Evolutionary conservation across 2,329 filamentous ascomycete species (phyloP), one percentile per base, ranked within the genome.

Genomic region (Apiospora sp.): DNA sequence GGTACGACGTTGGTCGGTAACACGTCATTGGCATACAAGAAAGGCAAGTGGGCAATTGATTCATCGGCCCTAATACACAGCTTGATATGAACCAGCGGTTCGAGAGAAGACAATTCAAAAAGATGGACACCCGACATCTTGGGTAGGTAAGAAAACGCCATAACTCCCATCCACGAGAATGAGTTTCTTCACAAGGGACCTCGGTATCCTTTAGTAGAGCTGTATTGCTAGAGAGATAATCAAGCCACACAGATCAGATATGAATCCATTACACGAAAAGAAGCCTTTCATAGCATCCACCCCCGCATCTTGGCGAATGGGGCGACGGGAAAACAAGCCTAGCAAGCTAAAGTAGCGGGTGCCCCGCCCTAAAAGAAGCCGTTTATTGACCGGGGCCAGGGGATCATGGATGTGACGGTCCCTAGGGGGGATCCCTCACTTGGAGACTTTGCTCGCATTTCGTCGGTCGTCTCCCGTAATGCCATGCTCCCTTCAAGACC

Each of bases 291-390:
- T 22, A 10, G 13, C 58, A 64, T 64, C 58, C 58, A 64, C 58
- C 58, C 58, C 58, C 58, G 58, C 58, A 64, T 64, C 58, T 64
- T 64, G 58, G 58, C 54, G 54, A 61, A 61, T 37, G 54, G 54
- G 30, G 54, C 30, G 30, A 37, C 54, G 54, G 54, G 54, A 37
- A 54, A 37, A 22, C 54, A 61, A 61, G 37, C 27, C 54, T 4
- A 30, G 27, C 27, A 30, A 58, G 51, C 54, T 58, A 34, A 58
- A 58, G 22, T 64, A 64, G 58, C 34, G 58, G 19, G 1, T 24
- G 58, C 54, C 51, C 51, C 51, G 51, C 51, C 30, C 19, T 4
- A 41, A 37, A 14, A 13, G 30, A 41, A 64, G 58, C 54, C 54
- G 54, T 64, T 41, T 64, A 64, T 41, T n/a, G 34, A 64, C 58